phyloP scores from a whole-genome alignment of 225 moss, liverwort and hornwort species.

The Polytrichum formosum region DNA sequence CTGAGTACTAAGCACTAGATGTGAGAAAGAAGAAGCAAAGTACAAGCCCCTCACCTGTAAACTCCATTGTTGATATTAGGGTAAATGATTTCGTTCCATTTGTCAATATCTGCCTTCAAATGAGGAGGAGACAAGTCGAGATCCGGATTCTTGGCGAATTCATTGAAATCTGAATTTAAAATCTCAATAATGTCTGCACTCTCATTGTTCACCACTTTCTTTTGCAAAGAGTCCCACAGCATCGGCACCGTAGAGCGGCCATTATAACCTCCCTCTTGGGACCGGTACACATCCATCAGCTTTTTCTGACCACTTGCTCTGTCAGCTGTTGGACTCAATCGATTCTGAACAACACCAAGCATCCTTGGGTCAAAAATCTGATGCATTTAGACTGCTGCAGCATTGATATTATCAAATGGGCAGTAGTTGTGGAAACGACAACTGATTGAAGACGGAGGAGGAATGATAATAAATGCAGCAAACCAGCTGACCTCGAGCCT shows the following conservation, averaged over 20 bases:
- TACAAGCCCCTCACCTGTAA: slow-evolving; percentile 39
- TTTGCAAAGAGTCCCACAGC: slow-evolving; percentile 71
- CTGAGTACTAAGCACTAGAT: background rate
- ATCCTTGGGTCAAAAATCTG: no score
- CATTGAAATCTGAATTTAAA: slow-evolving; percentile 87
- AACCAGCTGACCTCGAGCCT: background rate
- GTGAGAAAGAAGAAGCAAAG: background rate
- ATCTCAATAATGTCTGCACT: slow-evolving; percentile 94
- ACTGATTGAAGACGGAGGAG: background rate
- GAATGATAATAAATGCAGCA: background rate
- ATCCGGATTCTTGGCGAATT: slow-evolving; percentile 59
- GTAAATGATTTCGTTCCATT: slow-evolving; percentile 81
- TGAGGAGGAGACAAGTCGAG: slow-evolving; percentile 62
- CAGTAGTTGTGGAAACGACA: background rate
- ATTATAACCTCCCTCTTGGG: slow-evolving; percentile 68
- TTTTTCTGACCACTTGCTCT: slow-evolving; percentile 63
- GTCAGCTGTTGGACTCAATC: slow-evolving; percentile 50
- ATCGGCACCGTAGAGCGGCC: slow-evolving; percentile 95
- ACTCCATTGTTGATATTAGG: slow-evolving; percentile 87
- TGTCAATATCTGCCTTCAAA: slow-evolving; percentile 50
- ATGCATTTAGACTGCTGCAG: background rate
- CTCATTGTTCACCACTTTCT: slow-evolving; percentile 85
- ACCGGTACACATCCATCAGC: slow-evolving; percentile 72
- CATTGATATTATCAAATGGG: background rate
- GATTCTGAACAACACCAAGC: background rate